These are phyloP conservation scores for Leptographium galeiforme DNA, from an alignment of 2,329 filamentous ascomycete genomes.

Conservation along the genomic window DNA sequence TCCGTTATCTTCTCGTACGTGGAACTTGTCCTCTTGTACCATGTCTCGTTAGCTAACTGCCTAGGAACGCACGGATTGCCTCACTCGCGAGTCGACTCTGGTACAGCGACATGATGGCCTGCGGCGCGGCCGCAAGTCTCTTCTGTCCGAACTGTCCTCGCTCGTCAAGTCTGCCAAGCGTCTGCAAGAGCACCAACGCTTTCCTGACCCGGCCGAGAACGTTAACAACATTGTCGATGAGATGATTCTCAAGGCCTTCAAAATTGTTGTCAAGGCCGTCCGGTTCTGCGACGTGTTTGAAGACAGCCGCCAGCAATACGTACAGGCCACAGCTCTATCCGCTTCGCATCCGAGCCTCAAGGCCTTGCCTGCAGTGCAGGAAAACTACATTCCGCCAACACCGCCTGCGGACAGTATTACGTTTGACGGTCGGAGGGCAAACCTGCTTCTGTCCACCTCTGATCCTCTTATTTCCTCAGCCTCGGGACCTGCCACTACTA, in stretches of 20 bases:
- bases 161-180: slow-evolving; percentile 81
- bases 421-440: slow-evolving; percentile 25
- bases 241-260: slow-evolving; percentile 87
- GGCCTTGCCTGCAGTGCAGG: slow-evolving; percentile 45
- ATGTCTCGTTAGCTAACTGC: slow-evolving; percentile 11
- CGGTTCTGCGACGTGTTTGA: slow-evolving; percentile 79
- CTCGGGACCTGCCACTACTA: background rate
- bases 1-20: slow-evolving; percentile 74
- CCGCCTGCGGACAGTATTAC: slow-evolving; percentile 44
- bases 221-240: slow-evolving; percentile 75
- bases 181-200: slow-evolving; percentile 58
- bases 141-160: slow-evolving; percentile 79
- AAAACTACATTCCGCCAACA: slow-evolving; percentile 45
- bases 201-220: slow-evolving; percentile 34
- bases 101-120: slow-evolving; percentile 65
- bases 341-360: slow-evolving; percentile 29
- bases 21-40: background rate
- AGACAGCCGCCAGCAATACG: slow-evolving; percentile 40
- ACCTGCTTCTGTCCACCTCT: background rate
- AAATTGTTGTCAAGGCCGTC: slow-evolving; percentile 82
- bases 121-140: slow-evolving; percentile 68
- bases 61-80: slow-evolving; percentile 76
- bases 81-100: slow-evolving; percentile 66
- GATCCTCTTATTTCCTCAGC: background rate
- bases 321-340: slow-evolving; percentile 32